Base-by-base conservation (phyloP, 768 basidiomycete species). In the Psilocybe cyanescens region DNA sequence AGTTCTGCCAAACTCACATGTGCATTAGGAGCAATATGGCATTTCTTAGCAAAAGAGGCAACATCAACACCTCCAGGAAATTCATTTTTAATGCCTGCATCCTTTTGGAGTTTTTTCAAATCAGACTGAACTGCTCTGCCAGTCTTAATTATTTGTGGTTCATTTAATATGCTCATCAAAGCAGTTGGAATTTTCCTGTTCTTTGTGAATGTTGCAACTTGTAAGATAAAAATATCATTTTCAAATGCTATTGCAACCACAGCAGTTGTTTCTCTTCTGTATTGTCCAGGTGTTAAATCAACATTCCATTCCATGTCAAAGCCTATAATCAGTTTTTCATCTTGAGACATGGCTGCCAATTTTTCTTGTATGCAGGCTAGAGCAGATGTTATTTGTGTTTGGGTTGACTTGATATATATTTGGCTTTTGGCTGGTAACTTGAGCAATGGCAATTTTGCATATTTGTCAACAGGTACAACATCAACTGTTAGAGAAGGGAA, bases 121-220 rank as follows among this genome's bases (percentile, higher is more conserved):
- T 74, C 71, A 6, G 58, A 61, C 2, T 57, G 54, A 8, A 74
- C 64, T 30, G 65, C 55, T 0, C 69, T 61, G 1, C 73, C 73
- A 24, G 59, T 63, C 54, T 74, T 74, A 0, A 57, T 29, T 19
- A 69, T 55, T 9, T 56, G 58, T 29, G 66, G 61, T 19, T 19
- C 19, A 19, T 19, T 19, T 19, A 19, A 19, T 19, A 19, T 19
- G 19, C 19, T 19, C 19, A 19, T 19, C 19, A 19, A 19, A 19
- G 19, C 19, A 19, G 19, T 19, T 19, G 19, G 19, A 19, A 19
- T 19, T 19, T 19, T 19, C 19, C 19, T 19, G 19, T 19, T 35
- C 1, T 55, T 28, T 7, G 61, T 44, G 61, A 65, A 16, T 62
- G 65, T 59, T 3, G 52, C 54, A 24, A 68, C 67, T 54, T 68